phyloP scores from a whole-genome alignment of 768 basidiomycete genomes.

The Trametes villosa region DNA sequence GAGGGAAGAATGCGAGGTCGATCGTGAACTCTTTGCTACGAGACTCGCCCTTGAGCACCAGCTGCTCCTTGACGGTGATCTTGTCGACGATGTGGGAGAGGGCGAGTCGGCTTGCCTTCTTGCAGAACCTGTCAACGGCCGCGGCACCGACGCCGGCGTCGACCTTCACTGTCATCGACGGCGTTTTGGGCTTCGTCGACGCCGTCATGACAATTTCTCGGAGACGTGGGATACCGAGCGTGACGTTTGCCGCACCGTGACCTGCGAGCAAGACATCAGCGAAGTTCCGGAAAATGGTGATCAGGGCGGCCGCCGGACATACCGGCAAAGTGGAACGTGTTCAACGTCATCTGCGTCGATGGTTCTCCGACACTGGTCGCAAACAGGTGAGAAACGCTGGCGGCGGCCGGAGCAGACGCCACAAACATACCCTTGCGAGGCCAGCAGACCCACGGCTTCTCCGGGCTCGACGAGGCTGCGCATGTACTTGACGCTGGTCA shows the following conservation, averaged over 20 bases:
- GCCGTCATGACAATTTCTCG: constrained; percentile 99
- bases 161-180: constrained; percentile 91
- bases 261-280: constrained; percentile 48
- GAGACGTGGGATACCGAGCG: constrained; percentile 96
- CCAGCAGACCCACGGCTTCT: constrained; percentile 96
- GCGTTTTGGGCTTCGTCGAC: constrained; percentile 93
- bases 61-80: constrained; percentile 78
- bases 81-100: constrained; percentile 88
- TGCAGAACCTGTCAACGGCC: constrained; percentile 81
- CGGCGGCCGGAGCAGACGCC: not conserved
- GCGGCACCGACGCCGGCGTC: constrained; percentile 52
- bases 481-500: constrained; percentile 95
- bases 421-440: constrained; percentile 87
- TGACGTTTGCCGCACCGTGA: constrained; percentile 99
- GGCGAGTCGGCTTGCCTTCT: constrained; percentile 81
- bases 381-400: not conserved
- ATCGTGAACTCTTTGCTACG: constrained; percentile 83
- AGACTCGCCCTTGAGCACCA: constrained; percentile 65
- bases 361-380: constrained; percentile 88
- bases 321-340: constrained; percentile 99
- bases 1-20: constrained; percentile 83
- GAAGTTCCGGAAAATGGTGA: constrained; percentile 2
- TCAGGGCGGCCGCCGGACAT: constrained; percentile 30
- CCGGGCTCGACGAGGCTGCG: constrained; percentile 94
- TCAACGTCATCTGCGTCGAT: constrained; percentile 99